Evolutionary conservation across 257 asterid species (phyloP).

Genomic region (Petrea volubilis): DNA sequence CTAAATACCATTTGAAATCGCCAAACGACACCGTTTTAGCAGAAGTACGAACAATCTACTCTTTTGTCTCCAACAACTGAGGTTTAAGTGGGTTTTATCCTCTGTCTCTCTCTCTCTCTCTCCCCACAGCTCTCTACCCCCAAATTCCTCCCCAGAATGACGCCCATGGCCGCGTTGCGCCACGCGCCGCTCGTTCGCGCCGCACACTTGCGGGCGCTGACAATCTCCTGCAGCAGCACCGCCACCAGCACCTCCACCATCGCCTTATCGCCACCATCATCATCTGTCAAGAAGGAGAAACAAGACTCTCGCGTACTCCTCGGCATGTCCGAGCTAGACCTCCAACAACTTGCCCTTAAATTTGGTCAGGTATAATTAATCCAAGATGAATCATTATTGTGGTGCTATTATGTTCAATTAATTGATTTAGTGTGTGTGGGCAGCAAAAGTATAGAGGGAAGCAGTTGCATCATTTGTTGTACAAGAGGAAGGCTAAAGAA

Average conservation of each 20-base stretch:
- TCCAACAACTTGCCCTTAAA: constrained; percentile 71
- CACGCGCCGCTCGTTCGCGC: constrained; percentile 54
- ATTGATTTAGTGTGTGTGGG: constrained; percentile 11
- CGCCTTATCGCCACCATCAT: no score
- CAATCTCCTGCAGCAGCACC: constrained; percentile 37
- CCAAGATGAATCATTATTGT: neutral
- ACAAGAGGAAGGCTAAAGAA: constrained; percentile 78
- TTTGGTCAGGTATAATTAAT: constrained; percentile 59
- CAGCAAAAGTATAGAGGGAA: constrained; percentile 90
- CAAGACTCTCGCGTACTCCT: constrained; percentile 62
- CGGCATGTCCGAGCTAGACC: constrained; percentile 80
- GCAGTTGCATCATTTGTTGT: constrained; percentile 80
- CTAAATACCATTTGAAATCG: no score
- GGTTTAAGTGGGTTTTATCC: constrained; percentile 26
- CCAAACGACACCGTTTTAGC: no score
- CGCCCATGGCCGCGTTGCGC: constrained; percentile 56
- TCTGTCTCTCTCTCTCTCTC: constrained; percentile 1
- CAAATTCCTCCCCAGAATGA: constrained; percentile 22
- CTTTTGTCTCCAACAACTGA: constrained; percentile 7
- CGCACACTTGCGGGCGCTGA: constrained; percentile 42
- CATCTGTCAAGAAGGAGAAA: constrained; percentile 42
- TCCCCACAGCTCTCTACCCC: neutral
- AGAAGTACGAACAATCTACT: no score
- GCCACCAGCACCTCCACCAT: constrained; percentile 30
- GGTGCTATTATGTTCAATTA: neutral